Evolutionary conservation across 345 rosid species (phyloP).

Genomic region (Toxicodendron radicans): DNA sequence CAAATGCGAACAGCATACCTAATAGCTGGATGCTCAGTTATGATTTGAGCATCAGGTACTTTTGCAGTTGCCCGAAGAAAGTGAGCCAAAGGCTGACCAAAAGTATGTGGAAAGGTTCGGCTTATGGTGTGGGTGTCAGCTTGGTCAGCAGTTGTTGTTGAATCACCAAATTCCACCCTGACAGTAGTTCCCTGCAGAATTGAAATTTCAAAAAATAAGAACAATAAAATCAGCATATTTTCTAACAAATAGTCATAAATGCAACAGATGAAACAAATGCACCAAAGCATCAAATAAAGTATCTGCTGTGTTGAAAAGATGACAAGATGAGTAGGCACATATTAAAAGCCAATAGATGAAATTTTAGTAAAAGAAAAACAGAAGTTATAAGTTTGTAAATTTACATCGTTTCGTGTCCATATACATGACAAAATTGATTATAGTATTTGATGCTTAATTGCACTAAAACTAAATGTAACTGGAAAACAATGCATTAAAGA

Average conservation of each 20-base stretch:
- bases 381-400: not conserved
- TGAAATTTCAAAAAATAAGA: not conserved
- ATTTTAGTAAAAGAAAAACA: not conserved
- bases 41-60: conserved; percentile 92
- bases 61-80: conserved; percentile 82
- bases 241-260: not conserved
- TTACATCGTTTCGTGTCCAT: not conserved
- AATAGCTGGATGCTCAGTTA: conserved; percentile 72
- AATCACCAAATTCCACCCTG: conserved; percentile 92
- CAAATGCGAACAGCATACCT: conserved; percentile 46
- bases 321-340: too few relatives aligned
- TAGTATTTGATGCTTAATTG: not conserved
- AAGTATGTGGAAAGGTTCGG: conserved; percentile 78
- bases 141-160: conserved; percentile 63
- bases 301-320: too few relatives aligned
- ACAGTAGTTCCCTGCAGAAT: conserved; percentile 84
- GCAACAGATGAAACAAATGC: not conserved
- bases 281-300: not conserved
- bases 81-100: conserved; percentile 92
- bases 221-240: not conserved
- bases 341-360: too few relatives aligned
- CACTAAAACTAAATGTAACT: not conserved
- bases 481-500: not conserved
- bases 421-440: not conserved
- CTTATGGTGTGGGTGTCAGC: conserved; percentile 62